Percentiles rank a stretch among this genome's conserved stretches.
Conservation (phyloP, 2,329 filamentous ascomycete species). For the Sporothrix phasma region DNA sequence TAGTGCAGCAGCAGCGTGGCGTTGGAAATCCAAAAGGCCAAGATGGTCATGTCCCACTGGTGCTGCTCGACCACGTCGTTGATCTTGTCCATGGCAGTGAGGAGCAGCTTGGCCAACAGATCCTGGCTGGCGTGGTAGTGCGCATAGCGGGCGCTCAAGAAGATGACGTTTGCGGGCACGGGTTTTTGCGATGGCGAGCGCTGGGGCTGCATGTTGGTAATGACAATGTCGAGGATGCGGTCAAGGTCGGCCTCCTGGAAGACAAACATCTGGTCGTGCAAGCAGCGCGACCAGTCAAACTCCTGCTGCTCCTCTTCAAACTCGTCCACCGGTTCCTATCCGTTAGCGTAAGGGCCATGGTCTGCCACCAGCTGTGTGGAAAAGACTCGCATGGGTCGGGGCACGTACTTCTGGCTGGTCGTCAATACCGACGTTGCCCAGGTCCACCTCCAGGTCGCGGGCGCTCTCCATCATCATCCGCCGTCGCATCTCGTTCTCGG, state of each 20-base stretch:
- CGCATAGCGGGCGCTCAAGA: slow-evolving; percentile 88
- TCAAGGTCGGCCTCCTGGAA: slow-evolving; percentile 93
- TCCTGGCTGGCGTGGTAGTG: slow-evolving; percentile 91
- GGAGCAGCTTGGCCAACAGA: slow-evolving; percentile 67
- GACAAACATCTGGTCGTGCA: slow-evolving; percentile 99
- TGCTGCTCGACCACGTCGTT: slow-evolving; percentile 91
- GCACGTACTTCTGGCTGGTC: slow-evolving; percentile 76
- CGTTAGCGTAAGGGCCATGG: slow-evolving; percentile 17
- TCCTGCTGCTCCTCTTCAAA: slow-evolving; percentile 83
- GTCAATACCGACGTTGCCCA: slow-evolving; percentile 91
- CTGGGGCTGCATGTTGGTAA: slow-evolving; percentile 96
- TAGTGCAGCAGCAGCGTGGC: slow-evolving; percentile 93
- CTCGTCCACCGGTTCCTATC: slow-evolving; percentile 56
- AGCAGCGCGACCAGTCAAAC: slow-evolving; percentile 88
- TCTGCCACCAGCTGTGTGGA: not conserved
- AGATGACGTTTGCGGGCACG: slow-evolving; percentile 93
- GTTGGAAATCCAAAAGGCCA: slow-evolving; percentile 98
- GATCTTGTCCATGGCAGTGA: slow-evolving; percentile 88
- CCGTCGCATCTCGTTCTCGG: slow-evolving; percentile 88
- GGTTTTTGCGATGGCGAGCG: slow-evolving; percentile 94
- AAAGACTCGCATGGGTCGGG: not conserved
- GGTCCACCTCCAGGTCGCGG: slow-evolving; percentile 88
- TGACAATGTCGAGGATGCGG: slow-evolving; percentile 85
- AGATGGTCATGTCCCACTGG: slow-evolving; percentile 99
- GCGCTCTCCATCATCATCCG: slow-evolving; percentile 99